A percentile compares a stretch with the other conserved stretches of the same genome.
These are phyloP conservation scores for Pseudopithomyces maydicus DNA, from an alignment of 2,329 filamentous ascomycete genomes.

Conservation along the genomic window DNA sequence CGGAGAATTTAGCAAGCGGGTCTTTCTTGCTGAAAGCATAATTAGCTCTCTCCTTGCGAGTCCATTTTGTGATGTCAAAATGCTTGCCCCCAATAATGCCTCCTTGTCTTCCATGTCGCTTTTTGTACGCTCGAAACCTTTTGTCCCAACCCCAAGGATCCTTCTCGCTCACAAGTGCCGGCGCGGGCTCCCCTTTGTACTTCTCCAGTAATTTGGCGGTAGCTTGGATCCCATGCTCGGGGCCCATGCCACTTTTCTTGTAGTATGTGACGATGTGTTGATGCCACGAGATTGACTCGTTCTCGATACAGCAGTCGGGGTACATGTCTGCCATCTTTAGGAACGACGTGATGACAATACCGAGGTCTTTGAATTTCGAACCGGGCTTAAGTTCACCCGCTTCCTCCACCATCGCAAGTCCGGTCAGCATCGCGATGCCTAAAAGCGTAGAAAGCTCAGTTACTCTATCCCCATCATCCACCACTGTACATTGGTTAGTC, in stretches of 20 bases:
- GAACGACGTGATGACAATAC: constrained; percentile 23
- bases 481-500: constrained; percentile 4
- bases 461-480: constrained; percentile 17
- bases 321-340: constrained; percentile 16
- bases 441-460: constrained; percentile 14
- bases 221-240: constrained; percentile 9
- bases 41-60: constrained; percentile 14
- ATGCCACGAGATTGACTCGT: constrained; percentile 12
- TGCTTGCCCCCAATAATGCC: constrained; percentile 10
- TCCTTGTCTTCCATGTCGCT: not conserved
- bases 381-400: constrained; percentile 22
- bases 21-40: constrained; percentile 15
- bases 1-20: constrained; percentile 13
- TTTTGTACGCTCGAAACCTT: constrained; percentile 10
- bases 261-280: constrained; percentile 16
- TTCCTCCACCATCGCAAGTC: constrained; percentile 16
- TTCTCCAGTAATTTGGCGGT: constrained; percentile 14
- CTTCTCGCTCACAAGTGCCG: constrained; percentile 1
- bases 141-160: constrained; percentile 15
- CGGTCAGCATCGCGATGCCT: constrained; percentile 23
- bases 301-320: constrained; percentile 22
- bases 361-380: constrained; percentile 22
- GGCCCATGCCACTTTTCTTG: constrained; percentile 12
- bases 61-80: constrained; percentile 21
- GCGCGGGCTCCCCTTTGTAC: not conserved